A percentile compares a stretch with the other conserved stretches of the same genome.
These are phyloP conservation scores for Arabis hirsuta DNA, from an alignment of 345 rosid species.

Conservation along the genomic window DNA sequence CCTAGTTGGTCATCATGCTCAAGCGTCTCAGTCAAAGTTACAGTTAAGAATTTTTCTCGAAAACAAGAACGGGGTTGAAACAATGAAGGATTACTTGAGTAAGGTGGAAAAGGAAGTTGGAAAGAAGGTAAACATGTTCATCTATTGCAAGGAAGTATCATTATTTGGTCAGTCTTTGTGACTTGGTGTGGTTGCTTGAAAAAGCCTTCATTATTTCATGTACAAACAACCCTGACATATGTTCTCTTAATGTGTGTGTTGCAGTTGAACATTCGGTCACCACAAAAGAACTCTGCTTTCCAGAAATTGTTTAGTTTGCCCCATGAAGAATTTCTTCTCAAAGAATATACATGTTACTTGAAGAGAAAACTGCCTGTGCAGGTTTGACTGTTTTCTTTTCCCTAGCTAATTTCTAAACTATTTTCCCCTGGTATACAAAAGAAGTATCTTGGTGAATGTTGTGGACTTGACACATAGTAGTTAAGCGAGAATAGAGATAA, in stretches of 20 bases:
- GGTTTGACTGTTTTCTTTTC: constrained; percentile 48
- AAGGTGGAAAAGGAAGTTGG: constrained; percentile 96
- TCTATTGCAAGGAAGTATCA: constrained; percentile 2
- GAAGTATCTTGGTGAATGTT: not conserved
- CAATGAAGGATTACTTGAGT: constrained; percentile 71
- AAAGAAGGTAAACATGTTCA: constrained; percentile 63
- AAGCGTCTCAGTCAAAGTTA: constrained; percentile 78
- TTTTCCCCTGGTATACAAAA: not conserved
- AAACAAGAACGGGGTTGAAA: constrained; percentile 77
- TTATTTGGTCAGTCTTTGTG: not conserved
- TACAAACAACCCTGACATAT: constrained; percentile 15
- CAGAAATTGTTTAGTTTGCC: constrained; percentile 90
- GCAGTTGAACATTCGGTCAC: constrained; percentile 80
- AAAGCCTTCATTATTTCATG: not conserved
- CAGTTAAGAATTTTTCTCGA: constrained; percentile 79
- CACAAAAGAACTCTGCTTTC: constrained; percentile 74
- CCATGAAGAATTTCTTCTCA: constrained; percentile 83
- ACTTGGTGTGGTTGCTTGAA: not conserved
- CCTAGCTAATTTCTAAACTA: not conserved
- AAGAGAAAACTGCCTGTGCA: constrained; percentile 87
- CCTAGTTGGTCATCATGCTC: constrained; percentile 84
- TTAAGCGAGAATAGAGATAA: too few species aligned
- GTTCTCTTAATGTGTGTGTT: constrained; percentile 19
- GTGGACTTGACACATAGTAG: not conserved
- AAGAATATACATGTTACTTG: constrained; percentile 73